These are phyloP conservation scores for Stagonosporopsis rhizophila DNA, from an alignment of 2,329 filamentous ascomycete genomes.

Conservation along the genomic window DNA sequence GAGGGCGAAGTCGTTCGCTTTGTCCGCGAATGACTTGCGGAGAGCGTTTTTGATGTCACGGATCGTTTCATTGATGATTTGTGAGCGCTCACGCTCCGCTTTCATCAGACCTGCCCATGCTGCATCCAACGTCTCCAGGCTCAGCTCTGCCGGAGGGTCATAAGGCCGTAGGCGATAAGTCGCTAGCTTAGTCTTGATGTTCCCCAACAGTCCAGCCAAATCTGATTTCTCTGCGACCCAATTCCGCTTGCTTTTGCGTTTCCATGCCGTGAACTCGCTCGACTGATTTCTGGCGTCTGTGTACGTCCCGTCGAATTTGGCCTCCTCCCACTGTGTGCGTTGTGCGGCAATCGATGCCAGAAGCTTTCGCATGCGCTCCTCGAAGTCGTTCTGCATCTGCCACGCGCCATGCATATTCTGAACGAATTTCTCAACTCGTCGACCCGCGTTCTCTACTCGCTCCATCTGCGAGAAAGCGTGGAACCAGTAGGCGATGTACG, in stretches of 20 bases:
- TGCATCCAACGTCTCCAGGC: conserved; percentile 79
- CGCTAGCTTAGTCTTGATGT: conserved; percentile 98
- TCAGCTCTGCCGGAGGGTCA: conserved; percentile 83
- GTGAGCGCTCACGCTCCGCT: conserved; percentile 85
- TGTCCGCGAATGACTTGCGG: conserved; percentile 92
- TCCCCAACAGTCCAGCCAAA: conserved; percentile 87
- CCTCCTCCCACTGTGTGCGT: conserved; percentile 75
- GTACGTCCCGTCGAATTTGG: conserved; percentile 90
- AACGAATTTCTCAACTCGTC: conserved; percentile 97
- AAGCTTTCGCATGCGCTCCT: conserved; percentile 85
- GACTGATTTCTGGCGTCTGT: conserved; percentile 89
- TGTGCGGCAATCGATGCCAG: conserved; percentile 77
- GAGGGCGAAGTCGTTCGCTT: conserved; percentile 96
- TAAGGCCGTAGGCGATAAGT: conserved; percentile 93
- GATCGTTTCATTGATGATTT: conserved; percentile 97
- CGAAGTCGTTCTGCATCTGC: conserved; percentile 99
- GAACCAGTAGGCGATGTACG: conserved; percentile 99
- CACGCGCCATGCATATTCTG: conserved; percentile 98
- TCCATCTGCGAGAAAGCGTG: conserved; percentile 99
- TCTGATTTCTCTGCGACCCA: conserved; percentile 99
- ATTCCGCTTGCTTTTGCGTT: conserved; percentile 85
- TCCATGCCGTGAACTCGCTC: conserved; percentile 83
- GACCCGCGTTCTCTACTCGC: conserved; percentile 94
- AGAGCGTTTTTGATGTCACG: conserved; percentile 97
- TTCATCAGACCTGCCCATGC: conserved; percentile 83